Percentiles rank a stretch among this genome's conserved stretches.
phyloP scores from a whole-genome alignment of 495 filamentous ascomycete species.

The Penicillium tannophilum region DNA sequence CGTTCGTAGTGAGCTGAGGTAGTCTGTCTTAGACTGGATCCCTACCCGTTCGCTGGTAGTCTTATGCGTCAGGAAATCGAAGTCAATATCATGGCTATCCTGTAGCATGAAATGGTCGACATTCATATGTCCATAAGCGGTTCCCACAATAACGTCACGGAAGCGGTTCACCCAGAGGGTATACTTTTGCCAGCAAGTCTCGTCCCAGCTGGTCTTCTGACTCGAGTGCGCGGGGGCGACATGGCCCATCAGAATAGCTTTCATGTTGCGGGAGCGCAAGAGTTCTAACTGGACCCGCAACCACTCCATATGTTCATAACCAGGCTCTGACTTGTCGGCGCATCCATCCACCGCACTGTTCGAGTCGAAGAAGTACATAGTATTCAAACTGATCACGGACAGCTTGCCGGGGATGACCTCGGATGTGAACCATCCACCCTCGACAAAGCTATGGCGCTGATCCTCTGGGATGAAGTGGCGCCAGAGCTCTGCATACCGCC shows the following conservation, averaged over 20 bases:
- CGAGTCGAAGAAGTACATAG: constrained; percentile 90
- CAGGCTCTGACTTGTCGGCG: constrained; percentile 71
- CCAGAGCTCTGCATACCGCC: constrained; percentile 75
- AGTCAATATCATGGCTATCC: constrained; percentile 75
- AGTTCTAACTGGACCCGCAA: constrained; percentile 86
- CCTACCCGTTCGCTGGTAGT: constrained; percentile 40
- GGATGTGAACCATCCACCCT: constrained; percentile 90
- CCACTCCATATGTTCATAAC: constrained; percentile 96
- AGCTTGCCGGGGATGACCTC: constrained; percentile 89
- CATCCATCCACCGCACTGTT: constrained; percentile 95
- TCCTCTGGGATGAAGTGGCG: constrained; percentile 84
- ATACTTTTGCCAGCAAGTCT: constrained; percentile 98
- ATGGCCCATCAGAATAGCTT: constrained; percentile 92
- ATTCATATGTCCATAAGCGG: constrained; percentile 95
- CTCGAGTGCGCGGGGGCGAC: constrained; percentile 86
- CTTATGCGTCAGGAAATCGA: constrained; percentile 22
- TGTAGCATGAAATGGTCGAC: constrained; percentile 97
- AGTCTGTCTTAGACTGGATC: constrained; percentile 67
- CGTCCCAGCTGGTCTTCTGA: constrained; percentile 85
- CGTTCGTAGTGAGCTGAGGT: constrained; percentile 76
- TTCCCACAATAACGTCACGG: constrained; percentile 81
- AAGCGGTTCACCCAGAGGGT: constrained; percentile 87
- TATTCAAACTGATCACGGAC: constrained; percentile 94
- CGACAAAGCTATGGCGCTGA: constrained; percentile 88
- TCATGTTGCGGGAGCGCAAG: constrained; percentile 81